Conservation (phyloP, 805 yeast genomes). For the Ogataea pilisensis region DNA sequence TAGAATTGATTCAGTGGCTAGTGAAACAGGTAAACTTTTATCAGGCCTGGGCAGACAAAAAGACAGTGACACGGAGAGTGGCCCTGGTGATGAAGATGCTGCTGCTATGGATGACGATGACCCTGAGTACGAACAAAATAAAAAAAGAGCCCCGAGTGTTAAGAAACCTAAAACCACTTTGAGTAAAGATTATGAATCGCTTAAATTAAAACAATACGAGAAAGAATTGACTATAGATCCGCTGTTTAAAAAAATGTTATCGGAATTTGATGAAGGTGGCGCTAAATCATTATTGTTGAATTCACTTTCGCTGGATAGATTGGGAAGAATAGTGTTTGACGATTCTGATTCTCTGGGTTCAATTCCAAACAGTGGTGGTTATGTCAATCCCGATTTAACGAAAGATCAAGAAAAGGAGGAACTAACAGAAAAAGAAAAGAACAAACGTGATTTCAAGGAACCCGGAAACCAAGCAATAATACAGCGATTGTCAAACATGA, state of each 20-base stretch:
- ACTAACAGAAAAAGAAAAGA: neutral
- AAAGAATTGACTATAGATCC: constrained; percentile 68
- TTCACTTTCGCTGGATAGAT: constrained; percentile 49
- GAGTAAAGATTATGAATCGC: constrained; percentile 36
- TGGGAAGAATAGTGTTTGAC: constrained; percentile 62
- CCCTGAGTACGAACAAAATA: constrained; percentile 26
- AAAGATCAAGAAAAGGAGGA: neutral
- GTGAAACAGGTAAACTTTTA: constrained; percentile 37
- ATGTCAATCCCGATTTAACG: constrained; percentile 2
- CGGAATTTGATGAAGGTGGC: constrained; percentile 82
- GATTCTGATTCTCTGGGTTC: constrained; percentile 46
- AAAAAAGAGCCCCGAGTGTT: constrained; percentile 34
- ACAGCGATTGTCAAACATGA: neutral
- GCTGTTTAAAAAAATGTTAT: constrained; percentile 65
- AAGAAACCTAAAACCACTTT: constrained; percentile 13
- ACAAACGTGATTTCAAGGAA: neutral
- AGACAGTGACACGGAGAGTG: constrained; percentile 16
- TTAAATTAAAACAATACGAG: constrained; percentile 54
- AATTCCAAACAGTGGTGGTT: neutral
- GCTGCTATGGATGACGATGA: constrained; percentile 25
- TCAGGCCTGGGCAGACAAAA: constrained; percentile 60
- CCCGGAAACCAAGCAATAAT: neutral
- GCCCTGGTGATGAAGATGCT: constrained; percentile 20
- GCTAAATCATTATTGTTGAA: constrained; percentile 66
- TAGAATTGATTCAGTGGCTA: constrained; percentile 40